phyloP scores from a whole-genome alignment of 495 filamentous ascomycete species.

The Choiromyces venosus region DNA sequence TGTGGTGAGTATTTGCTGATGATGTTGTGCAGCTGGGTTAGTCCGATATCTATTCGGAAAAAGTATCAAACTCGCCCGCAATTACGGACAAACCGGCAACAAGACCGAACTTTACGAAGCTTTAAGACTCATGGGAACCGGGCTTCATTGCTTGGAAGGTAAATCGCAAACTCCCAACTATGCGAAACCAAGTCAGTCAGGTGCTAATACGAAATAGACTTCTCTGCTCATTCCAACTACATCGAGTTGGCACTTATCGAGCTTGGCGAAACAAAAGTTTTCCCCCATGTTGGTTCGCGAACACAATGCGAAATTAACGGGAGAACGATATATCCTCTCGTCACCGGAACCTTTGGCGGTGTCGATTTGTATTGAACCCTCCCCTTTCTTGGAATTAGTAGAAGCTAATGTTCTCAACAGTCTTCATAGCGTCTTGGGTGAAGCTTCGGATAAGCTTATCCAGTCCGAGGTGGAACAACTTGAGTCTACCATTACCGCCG shows the following conservation, averaged over 20 bases:
- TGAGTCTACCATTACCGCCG: slow-evolving; percentile 64
- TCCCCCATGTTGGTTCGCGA: slow-evolving; percentile 74
- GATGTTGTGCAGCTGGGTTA: slow-evolving; percentile 51
- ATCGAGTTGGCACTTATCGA: slow-evolving; percentile 78
- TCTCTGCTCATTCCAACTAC: slow-evolving; percentile 87
- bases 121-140: slow-evolving; percentile 76
- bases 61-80: slow-evolving; percentile 67
- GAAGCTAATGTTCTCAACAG: slow-evolving; percentile 42
- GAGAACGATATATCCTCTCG: slow-evolving; percentile 63
- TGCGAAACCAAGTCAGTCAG: neutral
- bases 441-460: slow-evolving; percentile 79
- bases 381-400: neutral
- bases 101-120: slow-evolving; percentile 78
- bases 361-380: slow-evolving; percentile 55
- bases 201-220: slow-evolving; percentile 50
- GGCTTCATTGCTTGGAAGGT: slow-evolving; percentile 80
- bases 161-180: slow-evolving; percentile 15
- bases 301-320: slow-evolving; percentile 64
- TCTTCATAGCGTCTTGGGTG: slow-evolving; percentile 81
- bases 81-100: slow-evolving; percentile 56
- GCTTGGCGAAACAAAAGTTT: slow-evolving; percentile 68
- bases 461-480: slow-evolving; percentile 81
- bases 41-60: slow-evolving; percentile 66
- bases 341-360: slow-evolving; percentile 88
- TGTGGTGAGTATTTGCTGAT: neutral